phyloP scores from a whole-genome alignment of 2,329 filamentous ascomycete genomes.

The Beauveria caledonica region DNA sequence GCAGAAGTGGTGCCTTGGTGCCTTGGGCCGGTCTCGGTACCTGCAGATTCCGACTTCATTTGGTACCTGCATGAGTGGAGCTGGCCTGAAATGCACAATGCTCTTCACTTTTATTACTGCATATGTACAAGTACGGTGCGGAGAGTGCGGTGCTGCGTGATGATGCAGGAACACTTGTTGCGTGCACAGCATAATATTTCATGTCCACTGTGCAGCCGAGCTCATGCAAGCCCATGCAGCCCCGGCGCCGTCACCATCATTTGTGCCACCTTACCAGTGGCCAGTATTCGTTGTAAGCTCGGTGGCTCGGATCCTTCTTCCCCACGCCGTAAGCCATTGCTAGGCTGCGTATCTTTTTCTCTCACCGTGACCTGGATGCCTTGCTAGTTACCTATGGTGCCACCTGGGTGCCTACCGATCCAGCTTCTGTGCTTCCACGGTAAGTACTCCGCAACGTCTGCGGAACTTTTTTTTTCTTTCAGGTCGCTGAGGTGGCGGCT shows the following conservation, averaged over 20 bases:
- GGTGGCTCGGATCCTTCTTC: background rate
- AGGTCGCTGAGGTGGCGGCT: background rate
- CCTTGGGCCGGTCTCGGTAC: background rate
- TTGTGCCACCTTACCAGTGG: background rate
- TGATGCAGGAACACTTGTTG: background rate
- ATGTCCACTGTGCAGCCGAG: background rate
- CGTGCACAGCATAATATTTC: background rate
- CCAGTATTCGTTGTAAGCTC: background rate
- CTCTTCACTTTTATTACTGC: background rate
- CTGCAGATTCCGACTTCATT: constrained; percentile 1
- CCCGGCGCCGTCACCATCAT: background rate
- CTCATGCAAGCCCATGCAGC: background rate
- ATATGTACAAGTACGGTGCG: background rate
- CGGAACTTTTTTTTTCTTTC: background rate
- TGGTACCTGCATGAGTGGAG: constrained; percentile 9
- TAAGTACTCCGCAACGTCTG: background rate
- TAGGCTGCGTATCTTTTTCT: background rate
- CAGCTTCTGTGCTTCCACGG: background rate
- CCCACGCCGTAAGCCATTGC: background rate
- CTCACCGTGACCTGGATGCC: background rate
- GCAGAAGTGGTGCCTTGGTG: background rate
- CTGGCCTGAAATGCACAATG: background rate
- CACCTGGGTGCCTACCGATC: too few species aligned
- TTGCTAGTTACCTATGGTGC: background rate
- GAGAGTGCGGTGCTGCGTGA: background rate